Percentiles rank a stretch among this genome's conserved stretches.
These are phyloP conservation scores for Didymella glomerata DNA, from an alignment of 2,329 filamentous ascomycete species.

Conservation along the genomic window DNA sequence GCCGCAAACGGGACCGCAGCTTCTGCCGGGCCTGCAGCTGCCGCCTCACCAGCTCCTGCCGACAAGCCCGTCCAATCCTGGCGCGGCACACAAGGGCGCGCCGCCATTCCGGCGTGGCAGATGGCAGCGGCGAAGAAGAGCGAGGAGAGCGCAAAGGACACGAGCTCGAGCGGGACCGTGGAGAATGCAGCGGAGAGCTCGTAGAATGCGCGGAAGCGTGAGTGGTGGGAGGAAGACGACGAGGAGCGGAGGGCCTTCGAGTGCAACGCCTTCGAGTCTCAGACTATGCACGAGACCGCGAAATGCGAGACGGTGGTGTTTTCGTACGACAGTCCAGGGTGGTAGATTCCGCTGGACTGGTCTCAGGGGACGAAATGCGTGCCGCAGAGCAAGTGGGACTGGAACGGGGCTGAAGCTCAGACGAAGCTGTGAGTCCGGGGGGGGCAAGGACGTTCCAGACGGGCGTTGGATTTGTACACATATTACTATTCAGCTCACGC, in stretches of 20 bases:
- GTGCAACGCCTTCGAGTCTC: no score
- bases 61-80: constrained; percentile 40
- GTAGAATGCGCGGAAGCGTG: constrained; percentile 16
- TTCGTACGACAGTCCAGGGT: neutral
- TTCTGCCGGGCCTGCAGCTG: no score
- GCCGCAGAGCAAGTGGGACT: neutral
- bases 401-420: neutral
- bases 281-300: no score
- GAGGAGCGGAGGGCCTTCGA: no score
- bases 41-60: constrained; percentile 24
- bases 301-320: neutral
- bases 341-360: neutral
- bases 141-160: constrained; percentile 53
- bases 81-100: constrained; percentile 41
- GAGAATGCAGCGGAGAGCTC: constrained; percentile 40
- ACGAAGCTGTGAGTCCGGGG: neutral
- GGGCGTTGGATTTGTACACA: constrained; percentile 7
- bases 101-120: constrained; percentile 63
- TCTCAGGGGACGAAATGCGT: neutral
- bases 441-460: neutral
- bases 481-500: neutral
- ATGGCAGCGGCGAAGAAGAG: constrained; percentile 60
- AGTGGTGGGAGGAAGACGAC: no score
- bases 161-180: constrained; percentile 49
- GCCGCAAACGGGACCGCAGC: constrained; percentile 21